Percentiles rank a stretch among this genome's conserved stretches.
Evolutionary conservation across 2,329 filamentous ascomycete genomes (phyloP).

Genomic region (Exophiala calicioides): DNA sequence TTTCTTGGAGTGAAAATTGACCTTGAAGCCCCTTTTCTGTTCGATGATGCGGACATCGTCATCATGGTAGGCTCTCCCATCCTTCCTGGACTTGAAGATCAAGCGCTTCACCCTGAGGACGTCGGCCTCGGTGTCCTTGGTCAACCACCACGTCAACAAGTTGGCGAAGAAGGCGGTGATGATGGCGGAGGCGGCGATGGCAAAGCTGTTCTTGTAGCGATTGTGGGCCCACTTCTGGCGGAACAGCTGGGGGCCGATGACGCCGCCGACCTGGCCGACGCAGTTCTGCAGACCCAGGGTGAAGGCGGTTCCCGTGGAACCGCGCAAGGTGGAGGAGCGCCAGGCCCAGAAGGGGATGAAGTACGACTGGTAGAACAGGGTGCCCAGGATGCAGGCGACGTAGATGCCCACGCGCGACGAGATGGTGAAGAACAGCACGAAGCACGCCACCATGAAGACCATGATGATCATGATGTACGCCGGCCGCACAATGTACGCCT

Average conservation of each 20-base stretch:
- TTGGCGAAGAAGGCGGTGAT: background rate
- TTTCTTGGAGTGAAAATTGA: too few relatives aligned
- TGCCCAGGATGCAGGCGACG: background rate
- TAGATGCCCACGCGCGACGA: background rate
- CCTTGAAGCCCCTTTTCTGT: too few relatives aligned
- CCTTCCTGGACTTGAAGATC: background rate
- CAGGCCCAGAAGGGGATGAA: background rate
- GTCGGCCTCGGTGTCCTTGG: background rate
- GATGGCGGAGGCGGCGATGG: background rate
- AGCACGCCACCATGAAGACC: background rate
- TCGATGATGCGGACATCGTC: background rate
- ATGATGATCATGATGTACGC: background rate
- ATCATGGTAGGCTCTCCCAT: background rate
- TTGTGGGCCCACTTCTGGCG: background rate
- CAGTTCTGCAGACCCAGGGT: background rate
- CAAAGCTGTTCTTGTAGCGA: background rate
- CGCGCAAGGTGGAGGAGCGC: background rate
- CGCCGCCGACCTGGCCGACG: background rate
- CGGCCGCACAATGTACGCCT: background rate
- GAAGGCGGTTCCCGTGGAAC: background rate
- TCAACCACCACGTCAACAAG: background rate
- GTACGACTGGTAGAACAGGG: background rate
- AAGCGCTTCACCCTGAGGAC: background rate
- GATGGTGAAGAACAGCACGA: slow-evolving; percentile 1
- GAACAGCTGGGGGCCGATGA: background rate